Evolutionary conservation across 345 rosid genomes (phyloP).

Genomic region (Melaleuca quinquenervia): DNA sequence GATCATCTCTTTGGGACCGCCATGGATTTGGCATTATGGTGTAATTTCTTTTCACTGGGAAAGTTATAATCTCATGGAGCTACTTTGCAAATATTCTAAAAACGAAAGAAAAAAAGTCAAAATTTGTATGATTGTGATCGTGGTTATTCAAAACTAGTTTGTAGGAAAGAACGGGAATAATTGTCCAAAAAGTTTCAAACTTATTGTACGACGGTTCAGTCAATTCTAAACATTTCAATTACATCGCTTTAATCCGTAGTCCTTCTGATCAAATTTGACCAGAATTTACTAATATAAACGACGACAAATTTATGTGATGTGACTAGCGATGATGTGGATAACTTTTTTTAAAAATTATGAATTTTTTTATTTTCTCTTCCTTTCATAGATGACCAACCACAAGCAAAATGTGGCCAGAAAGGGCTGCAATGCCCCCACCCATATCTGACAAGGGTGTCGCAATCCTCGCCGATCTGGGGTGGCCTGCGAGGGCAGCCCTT

Average conservation of each 20-base stretch:
- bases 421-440: background rate
- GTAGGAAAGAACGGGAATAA: background rate
- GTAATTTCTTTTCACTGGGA: background rate
- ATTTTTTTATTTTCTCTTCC: background rate
- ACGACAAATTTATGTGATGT: accelerated
- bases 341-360: background rate
- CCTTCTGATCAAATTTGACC: accelerated
- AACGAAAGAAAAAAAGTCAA: background rate
- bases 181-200: background rate
- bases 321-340: accelerated
- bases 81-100: background rate
- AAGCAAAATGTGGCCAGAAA: background rate
- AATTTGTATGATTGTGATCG: background rate
- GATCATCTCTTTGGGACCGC: background rate
- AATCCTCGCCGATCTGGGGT: background rate
- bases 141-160: background rate
- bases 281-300: accelerated
- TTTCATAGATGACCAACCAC: accelerated
- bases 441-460: accelerated
- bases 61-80: background rate
- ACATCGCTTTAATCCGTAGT: background rate
- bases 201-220: background rate
- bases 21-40: background rate
- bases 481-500: background rate
- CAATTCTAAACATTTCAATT: background rate